Evolutionary conservation across 208 protist species (phyloP).

Genomic region (Leishmania gerbilli): DNA sequence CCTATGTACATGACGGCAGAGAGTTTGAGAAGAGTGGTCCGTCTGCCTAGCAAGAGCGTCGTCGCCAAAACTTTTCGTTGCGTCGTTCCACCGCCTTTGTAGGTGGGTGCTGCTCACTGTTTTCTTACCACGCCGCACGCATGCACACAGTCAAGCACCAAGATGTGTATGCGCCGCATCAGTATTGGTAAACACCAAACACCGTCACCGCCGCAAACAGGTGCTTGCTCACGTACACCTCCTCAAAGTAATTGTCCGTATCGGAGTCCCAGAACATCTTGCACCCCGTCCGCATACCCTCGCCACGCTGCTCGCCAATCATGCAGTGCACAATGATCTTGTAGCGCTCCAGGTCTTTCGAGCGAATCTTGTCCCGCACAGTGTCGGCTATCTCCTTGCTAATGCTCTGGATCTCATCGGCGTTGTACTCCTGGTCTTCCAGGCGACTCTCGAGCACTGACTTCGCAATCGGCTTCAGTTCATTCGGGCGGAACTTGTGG

Average conservation of each 20-base stretch:
- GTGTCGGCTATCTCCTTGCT: conserved; percentile 94
- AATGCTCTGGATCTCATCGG: conserved; percentile 90
- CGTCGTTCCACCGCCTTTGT: neutral
- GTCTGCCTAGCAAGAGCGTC: neutral
- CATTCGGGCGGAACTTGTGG: conserved; percentile 81
- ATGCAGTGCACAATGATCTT: conserved; percentile 94
- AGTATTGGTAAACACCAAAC: conserved; percentile 95
- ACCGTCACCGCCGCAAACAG: conserved; percentile 93
- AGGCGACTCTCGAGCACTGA: conserved; percentile 76
- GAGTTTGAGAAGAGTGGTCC: neutral
- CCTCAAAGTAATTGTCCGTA: conserved; percentile 94
- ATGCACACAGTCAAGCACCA: neutral
- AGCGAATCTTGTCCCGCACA: conserved; percentile 83
- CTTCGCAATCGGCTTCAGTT: conserved; percentile 82
- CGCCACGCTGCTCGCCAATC: conserved; percentile 93
- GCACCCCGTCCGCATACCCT: conserved; percentile 91
- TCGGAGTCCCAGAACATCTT: conserved; percentile 96
- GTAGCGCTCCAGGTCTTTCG: conserved; percentile 90
- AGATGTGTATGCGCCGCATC: neutral
- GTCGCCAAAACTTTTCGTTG: neutral
- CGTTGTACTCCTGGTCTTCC: conserved; percentile 89
- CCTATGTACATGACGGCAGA: conserved; percentile 8
- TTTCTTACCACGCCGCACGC: neutral
- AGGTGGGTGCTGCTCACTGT: neutral
- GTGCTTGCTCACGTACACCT: conserved; percentile 90